phyloP scores from a whole-genome alignment of 441 rosid genomes.

The Populus hybrid region DNA sequence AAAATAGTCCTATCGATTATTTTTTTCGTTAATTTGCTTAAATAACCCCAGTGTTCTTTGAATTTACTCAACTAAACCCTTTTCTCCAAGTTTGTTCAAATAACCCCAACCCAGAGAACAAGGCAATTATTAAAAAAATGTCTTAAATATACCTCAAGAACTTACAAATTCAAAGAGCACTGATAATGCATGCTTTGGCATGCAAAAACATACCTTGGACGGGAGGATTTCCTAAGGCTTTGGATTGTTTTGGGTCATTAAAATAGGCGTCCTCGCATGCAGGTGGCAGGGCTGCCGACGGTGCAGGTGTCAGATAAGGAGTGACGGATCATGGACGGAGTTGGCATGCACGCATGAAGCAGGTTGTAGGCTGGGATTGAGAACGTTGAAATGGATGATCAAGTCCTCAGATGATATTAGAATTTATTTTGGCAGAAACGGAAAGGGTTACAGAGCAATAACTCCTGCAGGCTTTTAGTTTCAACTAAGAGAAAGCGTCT shows the following conservation, averaged over 20 bases:
- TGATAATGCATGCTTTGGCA: too few species aligned
- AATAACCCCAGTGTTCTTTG: background rate
- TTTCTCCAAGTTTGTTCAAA: background rate
- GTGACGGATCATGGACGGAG: background rate
- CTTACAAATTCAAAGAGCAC: background rate
- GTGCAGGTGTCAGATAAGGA: background rate
- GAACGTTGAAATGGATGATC: too few species aligned
- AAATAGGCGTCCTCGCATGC: background rate
- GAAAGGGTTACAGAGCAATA: background rate
- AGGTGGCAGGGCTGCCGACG: background rate
- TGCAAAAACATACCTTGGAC: too few species aligned
- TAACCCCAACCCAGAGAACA: background rate
- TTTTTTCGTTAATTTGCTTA: too few species aligned
- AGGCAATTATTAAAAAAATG: background rate
- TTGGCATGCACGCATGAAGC: background rate
- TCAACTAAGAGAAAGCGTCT: background rate
- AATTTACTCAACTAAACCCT: too few species aligned
- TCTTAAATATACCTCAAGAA: background rate
- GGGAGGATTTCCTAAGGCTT: too few species aligned
- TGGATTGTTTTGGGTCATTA: too few species aligned
- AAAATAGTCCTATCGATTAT: background rate
- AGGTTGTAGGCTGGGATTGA: background rate
- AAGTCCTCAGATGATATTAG: background rate
- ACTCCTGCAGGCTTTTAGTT: background rate
- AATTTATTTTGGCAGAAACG: background rate